These are phyloP conservation scores for Aspergillus texensis DNA, from an alignment of 2,329 filamentous ascomycete species.

Conservation along the genomic window DNA sequence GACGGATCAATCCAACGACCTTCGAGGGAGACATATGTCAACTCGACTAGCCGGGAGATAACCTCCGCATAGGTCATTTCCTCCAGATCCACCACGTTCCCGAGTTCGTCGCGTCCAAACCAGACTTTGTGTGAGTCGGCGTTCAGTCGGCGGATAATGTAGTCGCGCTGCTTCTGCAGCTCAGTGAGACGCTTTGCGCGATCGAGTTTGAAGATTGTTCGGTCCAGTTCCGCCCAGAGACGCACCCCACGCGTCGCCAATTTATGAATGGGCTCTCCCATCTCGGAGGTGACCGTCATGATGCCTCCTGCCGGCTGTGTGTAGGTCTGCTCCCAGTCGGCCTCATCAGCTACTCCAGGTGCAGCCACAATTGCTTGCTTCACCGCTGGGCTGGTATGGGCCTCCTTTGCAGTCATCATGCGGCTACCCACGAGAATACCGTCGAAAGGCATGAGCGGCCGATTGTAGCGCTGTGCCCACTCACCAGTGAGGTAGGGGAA, in stretches of 20 bases:
- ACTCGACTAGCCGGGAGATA: constrained; percentile 80
- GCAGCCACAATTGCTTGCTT: constrained; percentile 91
- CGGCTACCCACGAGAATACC: constrained; percentile 88
- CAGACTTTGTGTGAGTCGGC: constrained; percentile 96
- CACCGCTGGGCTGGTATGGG: constrained; percentile 79
- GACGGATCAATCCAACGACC: constrained; percentile 88
- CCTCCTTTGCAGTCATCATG: constrained; percentile 93
- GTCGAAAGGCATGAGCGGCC: constrained; percentile 91
- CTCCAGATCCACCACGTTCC: constrained; percentile 82
- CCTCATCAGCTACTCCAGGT: constrained; percentile 72
- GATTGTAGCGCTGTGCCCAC: constrained; percentile 82
- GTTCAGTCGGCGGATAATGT: constrained; percentile 95
- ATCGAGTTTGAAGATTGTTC: constrained; percentile 95
- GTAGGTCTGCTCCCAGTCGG: constrained; percentile 89
- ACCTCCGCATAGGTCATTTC: constrained; percentile 96
- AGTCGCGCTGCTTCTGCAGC: constrained; percentile 82
- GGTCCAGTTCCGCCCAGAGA: constrained; percentile 99
- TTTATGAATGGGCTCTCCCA: constrained; percentile 99
- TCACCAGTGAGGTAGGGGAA: constrained; percentile 87
- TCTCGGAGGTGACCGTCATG: constrained; percentile 95
- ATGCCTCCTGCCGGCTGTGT: constrained; percentile 88
- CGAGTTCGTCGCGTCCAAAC: constrained; percentile 84
- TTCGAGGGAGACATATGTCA: constrained; percentile 91
- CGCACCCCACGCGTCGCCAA: constrained; percentile 91
- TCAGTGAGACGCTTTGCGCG: constrained; percentile 90